A percentile compares a stretch with the other conserved stretches of the same genome.
These are phyloP conservation scores for Peronospora farinosa DNA, from an alignment of 352 stramenopile genomes.

Conservation along the genomic window DNA sequence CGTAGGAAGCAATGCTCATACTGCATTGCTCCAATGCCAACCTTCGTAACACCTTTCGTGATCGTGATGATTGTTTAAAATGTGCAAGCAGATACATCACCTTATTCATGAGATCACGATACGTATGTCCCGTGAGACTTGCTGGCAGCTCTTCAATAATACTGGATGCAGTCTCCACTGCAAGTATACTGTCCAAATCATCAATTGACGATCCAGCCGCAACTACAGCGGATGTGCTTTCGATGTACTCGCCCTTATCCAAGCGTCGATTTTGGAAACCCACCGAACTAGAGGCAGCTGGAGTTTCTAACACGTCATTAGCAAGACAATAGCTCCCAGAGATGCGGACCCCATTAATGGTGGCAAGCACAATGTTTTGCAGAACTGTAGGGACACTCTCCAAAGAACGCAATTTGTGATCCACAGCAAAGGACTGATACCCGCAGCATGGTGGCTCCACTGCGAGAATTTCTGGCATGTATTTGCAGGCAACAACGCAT, in stretches of 20 bases:
- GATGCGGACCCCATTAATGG: constrained; percentile 41
- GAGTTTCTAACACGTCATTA: constrained; percentile 12
- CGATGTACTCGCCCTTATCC: constrained; percentile 38
- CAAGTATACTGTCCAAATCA: constrained; percentile 20
- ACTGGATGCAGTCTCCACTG: constrained; percentile 29
- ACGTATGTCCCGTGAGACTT: constrained; percentile 56
- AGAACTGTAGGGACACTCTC: constrained; percentile 57
- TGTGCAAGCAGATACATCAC: constrained; percentile 59
- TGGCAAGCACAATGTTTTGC: constrained; percentile 60
- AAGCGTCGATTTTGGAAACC: constrained; percentile 29
- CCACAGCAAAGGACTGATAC: constrained; percentile 33
- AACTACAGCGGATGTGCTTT: constrained; percentile 20
- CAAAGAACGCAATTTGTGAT: constrained; percentile 45
- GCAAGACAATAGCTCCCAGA: constrained; percentile 30
- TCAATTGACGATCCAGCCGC: constrained; percentile 15
- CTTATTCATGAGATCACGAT: constrained; percentile 61
- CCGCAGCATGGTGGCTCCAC: constrained; percentile 38
- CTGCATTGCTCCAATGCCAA: constrained; percentile 45
- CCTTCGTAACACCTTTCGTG: constrained; percentile 37
- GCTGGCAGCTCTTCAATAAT: constrained; percentile 57
- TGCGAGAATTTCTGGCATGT: constrained; percentile 43
- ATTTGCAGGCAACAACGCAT: constrained; percentile 33
- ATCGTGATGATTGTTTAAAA: constrained; percentile 51
- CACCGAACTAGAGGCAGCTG: constrained; percentile 1
- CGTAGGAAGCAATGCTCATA: constrained; percentile 36